These are phyloP conservation scores for Gigaspora rosea DNA, from an alignment of 192 early-diverging fungal genomes.

Conservation along the genomic window DNA sequence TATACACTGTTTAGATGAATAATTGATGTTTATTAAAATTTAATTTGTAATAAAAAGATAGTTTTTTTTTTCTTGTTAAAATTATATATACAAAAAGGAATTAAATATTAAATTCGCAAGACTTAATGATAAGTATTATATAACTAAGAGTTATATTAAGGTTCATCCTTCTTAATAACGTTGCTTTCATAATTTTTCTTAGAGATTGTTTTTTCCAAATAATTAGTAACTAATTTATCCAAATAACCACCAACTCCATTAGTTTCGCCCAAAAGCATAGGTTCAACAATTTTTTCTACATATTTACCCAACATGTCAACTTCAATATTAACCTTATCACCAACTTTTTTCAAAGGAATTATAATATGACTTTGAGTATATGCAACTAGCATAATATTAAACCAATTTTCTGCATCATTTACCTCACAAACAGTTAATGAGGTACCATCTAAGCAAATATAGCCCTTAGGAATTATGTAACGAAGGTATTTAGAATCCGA, in stretches of 20 bases:
- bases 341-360: conserved; percentile 71
- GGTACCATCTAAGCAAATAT: conserved; percentile 90
- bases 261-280: conserved; percentile 34
- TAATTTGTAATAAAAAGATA: no score
- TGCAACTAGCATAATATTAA: conserved; percentile 95
- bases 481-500: conserved; percentile 61
- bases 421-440: conserved; percentile 93
- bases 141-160: no score
- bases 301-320: conserved; percentile 99
- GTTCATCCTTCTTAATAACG: no score
- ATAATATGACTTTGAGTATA: conserved; percentile 87
- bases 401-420: conserved; percentile 69
- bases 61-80: no score
- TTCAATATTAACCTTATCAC: conserved; percentile 88
- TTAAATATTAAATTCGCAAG: no score
- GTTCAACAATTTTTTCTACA: conserved; percentile 70
- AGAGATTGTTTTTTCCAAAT: conserved; percentile 4
- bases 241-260: conserved; percentile 18
- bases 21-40: no score
- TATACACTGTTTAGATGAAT: no score
- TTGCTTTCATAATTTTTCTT: not conserved
- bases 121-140: no score
- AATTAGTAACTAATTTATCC: conserved; percentile 16
- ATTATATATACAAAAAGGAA: no score
- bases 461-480: conserved; percentile 96